Evolutionary conservation across 495 filamentous ascomycete species (phyloP).

Genomic region (Neohortaea acidophila): DNA sequence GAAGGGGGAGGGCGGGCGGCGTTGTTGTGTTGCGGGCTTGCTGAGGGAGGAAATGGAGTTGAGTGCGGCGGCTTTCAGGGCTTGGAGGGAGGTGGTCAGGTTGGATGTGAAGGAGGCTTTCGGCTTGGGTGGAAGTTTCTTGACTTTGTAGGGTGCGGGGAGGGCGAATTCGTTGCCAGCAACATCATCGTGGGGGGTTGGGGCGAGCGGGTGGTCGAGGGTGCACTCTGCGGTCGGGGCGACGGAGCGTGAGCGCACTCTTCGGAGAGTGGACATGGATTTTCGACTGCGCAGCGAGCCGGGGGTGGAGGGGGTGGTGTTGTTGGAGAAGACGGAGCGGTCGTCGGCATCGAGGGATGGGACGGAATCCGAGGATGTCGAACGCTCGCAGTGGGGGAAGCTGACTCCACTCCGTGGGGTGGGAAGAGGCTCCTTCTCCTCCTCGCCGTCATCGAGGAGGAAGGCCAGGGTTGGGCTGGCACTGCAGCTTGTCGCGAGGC

Average conservation of each 20-base stretch:
- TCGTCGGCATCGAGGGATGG: conserved; percentile 25
- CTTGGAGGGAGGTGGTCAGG: conserved; percentile 77
- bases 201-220: conserved; percentile 25
- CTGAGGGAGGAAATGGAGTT: conserved; percentile 63
- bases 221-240: conserved; percentile 21
- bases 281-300: conserved; percentile 9
- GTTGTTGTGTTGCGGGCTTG: conserved; percentile 1
- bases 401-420: conserved; percentile 12
- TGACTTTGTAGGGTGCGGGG: conserved; percentile 7
- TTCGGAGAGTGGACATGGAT: conserved; percentile 3
- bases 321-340: conserved; percentile 13
- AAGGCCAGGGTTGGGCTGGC: conserved; percentile 26
- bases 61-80: conserved; percentile 63
- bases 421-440: conserved; percentile 16
- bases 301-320: conserved; percentile 19
- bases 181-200: conserved; percentile 4
- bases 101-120: conserved; percentile 71
- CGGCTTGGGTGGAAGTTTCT: conserved; percentile 5
- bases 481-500: conserved; percentile 8
- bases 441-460: conserved; percentile 24
- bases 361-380: conserved; percentile 25
- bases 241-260: conserved; percentile 19
- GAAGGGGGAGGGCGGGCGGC: conserved; percentile 41
- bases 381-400: conserved; percentile 18
- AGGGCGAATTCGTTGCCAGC: conserved; percentile 23